phyloP scores from a whole-genome alignment of 2,329 filamentous ascomycete species.

The Exserohilum turcica region DNA sequence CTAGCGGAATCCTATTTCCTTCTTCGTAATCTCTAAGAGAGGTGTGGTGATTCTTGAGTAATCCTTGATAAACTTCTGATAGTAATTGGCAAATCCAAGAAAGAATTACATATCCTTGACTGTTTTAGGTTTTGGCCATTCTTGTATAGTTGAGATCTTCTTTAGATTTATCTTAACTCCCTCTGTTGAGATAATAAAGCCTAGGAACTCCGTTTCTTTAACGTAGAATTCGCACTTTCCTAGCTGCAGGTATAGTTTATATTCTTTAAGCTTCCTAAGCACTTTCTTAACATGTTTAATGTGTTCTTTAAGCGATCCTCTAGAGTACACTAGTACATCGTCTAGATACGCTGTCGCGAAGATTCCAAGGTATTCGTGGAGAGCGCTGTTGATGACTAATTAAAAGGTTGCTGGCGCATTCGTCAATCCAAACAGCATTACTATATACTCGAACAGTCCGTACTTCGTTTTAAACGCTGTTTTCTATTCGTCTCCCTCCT shows the following conservation, averaged over 20 bases:
- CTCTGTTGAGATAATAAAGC: too few relatives aligned
- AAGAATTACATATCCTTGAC: slow-evolving; percentile 19
- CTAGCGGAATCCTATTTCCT: not conserved
- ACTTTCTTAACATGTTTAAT: slow-evolving; percentile 27
- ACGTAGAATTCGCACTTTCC: slow-evolving; percentile 28
- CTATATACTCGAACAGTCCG: not conserved
- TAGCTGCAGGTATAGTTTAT: not conserved
- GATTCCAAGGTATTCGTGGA: too few relatives aligned
- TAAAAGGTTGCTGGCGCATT: too few relatives aligned
- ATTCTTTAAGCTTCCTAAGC: not conserved
- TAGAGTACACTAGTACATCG: not conserved
- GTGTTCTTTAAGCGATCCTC: not conserved
- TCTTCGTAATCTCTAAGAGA: not conserved
- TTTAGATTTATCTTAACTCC: too few relatives aligned
- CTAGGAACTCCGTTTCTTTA: slow-evolving; percentile 35
- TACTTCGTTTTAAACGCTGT: not conserved
- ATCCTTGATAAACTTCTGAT: not conserved
- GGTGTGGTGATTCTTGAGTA: not conserved
- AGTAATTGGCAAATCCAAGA: not conserved
- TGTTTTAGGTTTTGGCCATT: slow-evolving; percentile 27
- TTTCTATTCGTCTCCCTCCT: not conserved
- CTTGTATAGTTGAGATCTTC: slow-evolving; percentile 29
- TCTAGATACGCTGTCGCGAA: too few relatives aligned
- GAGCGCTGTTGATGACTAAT: too few relatives aligned
- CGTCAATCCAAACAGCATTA: not conserved